Conservation (phyloP, 2,329 filamentous ascomycete genomes). For the Pseudogymnoascus sp. region DNA sequence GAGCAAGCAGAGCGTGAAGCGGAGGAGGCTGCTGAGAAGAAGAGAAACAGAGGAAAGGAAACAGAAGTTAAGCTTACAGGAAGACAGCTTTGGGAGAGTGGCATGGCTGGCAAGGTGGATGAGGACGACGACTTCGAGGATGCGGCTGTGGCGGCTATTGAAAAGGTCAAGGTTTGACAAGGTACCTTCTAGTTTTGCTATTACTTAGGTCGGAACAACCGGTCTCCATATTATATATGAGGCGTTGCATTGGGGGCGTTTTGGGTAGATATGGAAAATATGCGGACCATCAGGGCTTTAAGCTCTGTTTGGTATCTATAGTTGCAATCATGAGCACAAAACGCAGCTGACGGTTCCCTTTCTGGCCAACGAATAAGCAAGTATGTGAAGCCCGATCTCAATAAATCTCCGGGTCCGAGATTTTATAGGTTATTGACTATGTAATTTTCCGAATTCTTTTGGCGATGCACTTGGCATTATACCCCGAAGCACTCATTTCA, state of each 20-base stretch:
- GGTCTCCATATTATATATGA: conserved; percentile 9
- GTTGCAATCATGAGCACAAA: conserved; percentile 7
- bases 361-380: background rate
- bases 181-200: conserved; percentile 15
- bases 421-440: background rate
- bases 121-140: conserved; percentile 58
- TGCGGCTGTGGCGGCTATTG: conserved; percentile 49
- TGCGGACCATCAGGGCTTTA: background rate
- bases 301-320: background rate
- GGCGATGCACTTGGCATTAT: background rate
- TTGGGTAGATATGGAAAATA: conserved; percentile 4
- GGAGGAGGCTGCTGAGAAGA: conserved; percentile 73
- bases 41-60: conserved; percentile 68
- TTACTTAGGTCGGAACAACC: conserved; percentile 9
- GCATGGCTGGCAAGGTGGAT: conserved; percentile 58
- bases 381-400: background rate
- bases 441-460: background rate
- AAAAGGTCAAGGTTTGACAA: conserved; percentile 62
- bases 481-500: background rate
- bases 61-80: conserved; percentile 63
- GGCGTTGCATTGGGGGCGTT: conserved; percentile 25
- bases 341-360: background rate
- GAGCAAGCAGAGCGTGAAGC: conserved; percentile 60
- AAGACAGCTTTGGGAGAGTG: conserved; percentile 69
- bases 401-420: background rate